Conservation (phyloP, 2,329 filamentous ascomycete species). For the Verticillium longisporum region DNA sequence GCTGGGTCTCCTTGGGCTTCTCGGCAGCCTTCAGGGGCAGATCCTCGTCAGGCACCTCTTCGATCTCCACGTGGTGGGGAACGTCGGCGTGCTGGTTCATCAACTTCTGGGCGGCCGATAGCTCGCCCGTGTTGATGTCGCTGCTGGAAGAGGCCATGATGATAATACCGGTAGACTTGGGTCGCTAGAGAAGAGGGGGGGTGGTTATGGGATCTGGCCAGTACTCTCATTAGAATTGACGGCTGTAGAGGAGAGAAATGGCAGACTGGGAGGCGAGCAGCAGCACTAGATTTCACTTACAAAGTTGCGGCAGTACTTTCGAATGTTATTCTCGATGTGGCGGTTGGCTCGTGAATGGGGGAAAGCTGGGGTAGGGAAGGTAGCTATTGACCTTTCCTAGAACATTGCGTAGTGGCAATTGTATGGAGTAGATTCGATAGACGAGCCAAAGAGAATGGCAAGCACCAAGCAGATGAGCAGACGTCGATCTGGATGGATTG, state of each 20-base stretch:
- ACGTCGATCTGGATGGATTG: neutral
- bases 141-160: slow-evolving; percentile 35
- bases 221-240: neutral
- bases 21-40: slow-evolving; percentile 59
- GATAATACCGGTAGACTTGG: slow-evolving; percentile 1
- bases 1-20: slow-evolving; percentile 57
- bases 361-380: neutral
- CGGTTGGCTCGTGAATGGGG: neutral
- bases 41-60: slow-evolving; percentile 78
- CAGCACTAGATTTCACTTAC: neutral
- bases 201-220: neutral
- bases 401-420: slow-evolving; percentile 24
- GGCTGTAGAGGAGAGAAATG: neutral
- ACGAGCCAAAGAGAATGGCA: slow-evolving; percentile 23
- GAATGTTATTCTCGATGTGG: neutral
- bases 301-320: neutral
- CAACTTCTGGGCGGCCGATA: slow-evolving; percentile 55
- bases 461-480: slow-evolving; percentile 22
- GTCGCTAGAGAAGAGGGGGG: neutral
- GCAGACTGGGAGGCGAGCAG: neutral
- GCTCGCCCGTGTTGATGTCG: slow-evolving; percentile 28
- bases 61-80: slow-evolving; percentile 60
- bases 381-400: slow-evolving; percentile 16
- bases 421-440: neutral
- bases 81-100: slow-evolving; percentile 53